phyloP scores from a whole-genome alignment of 805 yeast genomes.

The Cyberlindnera misumaiensis region DNA sequence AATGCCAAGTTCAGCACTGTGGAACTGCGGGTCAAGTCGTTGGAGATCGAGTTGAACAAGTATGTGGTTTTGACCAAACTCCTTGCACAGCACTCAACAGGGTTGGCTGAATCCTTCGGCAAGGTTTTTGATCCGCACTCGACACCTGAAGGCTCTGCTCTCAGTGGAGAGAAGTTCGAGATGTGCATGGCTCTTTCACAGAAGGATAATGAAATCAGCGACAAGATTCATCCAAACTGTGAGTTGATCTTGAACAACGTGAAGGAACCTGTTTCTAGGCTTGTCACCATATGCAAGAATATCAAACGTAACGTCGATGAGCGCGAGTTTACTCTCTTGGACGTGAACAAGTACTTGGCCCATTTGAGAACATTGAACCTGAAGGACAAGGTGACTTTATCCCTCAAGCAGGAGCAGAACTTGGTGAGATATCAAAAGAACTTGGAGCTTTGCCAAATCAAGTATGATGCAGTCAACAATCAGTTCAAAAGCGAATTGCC shows the following conservation, averaged over 20 bases:
- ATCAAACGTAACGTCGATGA: constrained; percentile 25
- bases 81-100: constrained; percentile 6
- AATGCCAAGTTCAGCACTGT: constrained; percentile 2
- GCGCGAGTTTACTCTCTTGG: constrained; percentile 31
- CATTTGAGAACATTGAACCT: constrained; percentile 20
- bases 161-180: too few relatives aligned
- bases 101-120: constrained; percentile 3
- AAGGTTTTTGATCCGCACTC: constrained; percentile 9
- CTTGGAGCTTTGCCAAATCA: constrained; percentile 26
- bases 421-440: constrained; percentile 26
- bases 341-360: constrained; percentile 30
- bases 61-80: constrained; percentile 3
- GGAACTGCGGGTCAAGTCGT: constrained; percentile 3
- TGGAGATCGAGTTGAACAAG: constrained; percentile 12
- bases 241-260: constrained; percentile 23
- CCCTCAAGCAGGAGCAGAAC: constrained; percentile 32
- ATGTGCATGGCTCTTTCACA: neutral
- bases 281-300: constrained; percentile 14
- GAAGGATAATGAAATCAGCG: constrained; percentile 9
- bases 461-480: constrained; percentile 32
- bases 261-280: constrained; percentile 14
- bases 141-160: neutral
- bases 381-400: constrained; percentile 20
- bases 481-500: constrained; percentile 43
- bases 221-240: constrained; percentile 13